Percentiles rank a stretch among this genome's conserved stretches.
Conservation (phyloP, 2,329 filamentous ascomycete species). For the Aphanoascus verrucosus region DNA sequence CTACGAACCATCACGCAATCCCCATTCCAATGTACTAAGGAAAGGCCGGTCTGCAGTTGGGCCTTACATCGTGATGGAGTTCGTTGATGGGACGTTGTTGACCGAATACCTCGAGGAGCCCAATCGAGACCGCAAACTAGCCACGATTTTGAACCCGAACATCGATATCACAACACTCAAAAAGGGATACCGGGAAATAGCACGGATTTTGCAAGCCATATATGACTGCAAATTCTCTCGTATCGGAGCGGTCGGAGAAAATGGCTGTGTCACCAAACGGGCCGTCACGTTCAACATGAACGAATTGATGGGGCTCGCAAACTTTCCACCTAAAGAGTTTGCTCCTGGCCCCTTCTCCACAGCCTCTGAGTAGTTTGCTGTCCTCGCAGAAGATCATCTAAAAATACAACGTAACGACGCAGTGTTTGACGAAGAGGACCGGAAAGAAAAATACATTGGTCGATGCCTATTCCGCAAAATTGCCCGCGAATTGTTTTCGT, state of each 20-base stretch:
- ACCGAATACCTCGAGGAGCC: slow-evolving; percentile 17
- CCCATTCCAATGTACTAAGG: slow-evolving; percentile 7
- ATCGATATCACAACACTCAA: slow-evolving; percentile 11
- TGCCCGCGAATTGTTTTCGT: slow-evolving; percentile 14
- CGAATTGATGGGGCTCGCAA: slow-evolving; percentile 10
- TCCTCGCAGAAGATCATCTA: slow-evolving; percentile 22
- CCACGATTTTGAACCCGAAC: slow-evolving; percentile 14
- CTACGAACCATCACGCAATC: slow-evolving; percentile 12
- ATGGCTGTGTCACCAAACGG: slow-evolving; percentile 5
- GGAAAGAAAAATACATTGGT: slow-evolving; percentile 36
- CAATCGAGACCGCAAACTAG: slow-evolving; percentile 8
- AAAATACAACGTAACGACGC: slow-evolving; percentile 36
- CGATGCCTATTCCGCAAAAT: slow-evolving; percentile 35
- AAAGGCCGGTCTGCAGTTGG: slow-evolving; percentile 18
- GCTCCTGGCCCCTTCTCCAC: not conserved
- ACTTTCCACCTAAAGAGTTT: slow-evolving; percentile 8
- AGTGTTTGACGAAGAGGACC: slow-evolving; percentile 31
- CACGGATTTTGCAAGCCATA: slow-evolving; percentile 13
- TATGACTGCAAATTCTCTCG: slow-evolving; percentile 13
- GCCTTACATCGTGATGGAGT: slow-evolving; percentile 22
- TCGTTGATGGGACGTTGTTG: slow-evolving; percentile 21
- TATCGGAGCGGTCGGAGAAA: slow-evolving; percentile 13
- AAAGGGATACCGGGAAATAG: slow-evolving; percentile 15
- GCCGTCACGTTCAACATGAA: slow-evolving; percentile 15
- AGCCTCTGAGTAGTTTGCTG: slow-evolving; percentile 10